A percentile compares a stretch with the other conserved stretches of the same genome.
Conservation (phyloP, 1,139 yeast genomes). For the Hyphopichia fennica region DNA sequence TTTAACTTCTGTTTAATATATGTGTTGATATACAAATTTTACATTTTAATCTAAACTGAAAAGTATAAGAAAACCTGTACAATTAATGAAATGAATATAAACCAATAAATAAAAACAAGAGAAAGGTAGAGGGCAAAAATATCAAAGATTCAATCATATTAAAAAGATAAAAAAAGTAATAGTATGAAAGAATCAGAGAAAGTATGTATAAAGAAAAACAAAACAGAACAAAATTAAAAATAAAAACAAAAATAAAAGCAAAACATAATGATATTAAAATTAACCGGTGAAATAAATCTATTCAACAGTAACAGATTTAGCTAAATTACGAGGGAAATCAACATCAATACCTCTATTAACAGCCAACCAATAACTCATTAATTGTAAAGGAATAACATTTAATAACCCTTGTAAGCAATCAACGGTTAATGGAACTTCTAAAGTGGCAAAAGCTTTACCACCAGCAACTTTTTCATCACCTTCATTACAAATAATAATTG, state of each 20-base stretch:
- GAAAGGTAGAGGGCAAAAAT: background rate
- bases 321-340: slow-evolving; percentile 98
- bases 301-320: slow-evolving; percentile 97
- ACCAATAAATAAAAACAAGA: background rate
- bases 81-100: background rate
- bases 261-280: background rate
- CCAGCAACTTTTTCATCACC: slow-evolving; percentile 66
- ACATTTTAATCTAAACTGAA: background rate
- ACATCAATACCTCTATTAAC: slow-evolving; percentile 94
- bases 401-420: slow-evolving; percentile 97
- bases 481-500: slow-evolving; percentile 89
- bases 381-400: slow-evolving; percentile 92
- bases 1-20: too few relatives aligned
- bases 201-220: too few relatives aligned
- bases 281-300: slow-evolving; percentile 21
- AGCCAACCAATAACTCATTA: slow-evolving; percentile 97
- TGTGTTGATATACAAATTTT: too few relatives aligned
- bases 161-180: too few relatives aligned
- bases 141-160: too few relatives aligned
- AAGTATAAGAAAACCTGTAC: background rate
- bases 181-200: too few relatives aligned
- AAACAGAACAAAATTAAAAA: background rate
- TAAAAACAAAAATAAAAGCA: background rate
- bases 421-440: slow-evolving; percentile 93
- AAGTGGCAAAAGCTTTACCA: slow-evolving; percentile 60